Evolutionary conservation across 257 asterid genomes (phyloP).

Genomic region (Mitragyna speciosa): DNA sequence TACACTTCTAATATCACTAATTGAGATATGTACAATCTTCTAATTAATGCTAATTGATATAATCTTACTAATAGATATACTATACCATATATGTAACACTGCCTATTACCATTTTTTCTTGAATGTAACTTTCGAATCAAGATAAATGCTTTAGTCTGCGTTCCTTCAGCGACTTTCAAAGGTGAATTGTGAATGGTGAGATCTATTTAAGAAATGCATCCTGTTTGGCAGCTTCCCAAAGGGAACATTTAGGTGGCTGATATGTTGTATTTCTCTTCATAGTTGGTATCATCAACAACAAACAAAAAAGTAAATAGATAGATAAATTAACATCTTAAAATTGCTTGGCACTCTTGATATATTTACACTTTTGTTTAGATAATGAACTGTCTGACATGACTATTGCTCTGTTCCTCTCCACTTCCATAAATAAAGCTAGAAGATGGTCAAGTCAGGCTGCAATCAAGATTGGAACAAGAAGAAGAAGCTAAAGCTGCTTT

Average conservation of each 20-base stretch:
- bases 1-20: no score
- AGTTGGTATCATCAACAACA: not conserved
- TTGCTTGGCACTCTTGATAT: not conserved
- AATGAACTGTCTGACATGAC: not conserved
- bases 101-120: not conserved
- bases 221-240: not conserved
- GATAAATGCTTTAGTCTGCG: not conserved
- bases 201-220: not conserved
- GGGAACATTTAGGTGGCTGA: not conserved
- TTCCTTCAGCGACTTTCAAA: not conserved
- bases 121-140: not conserved
- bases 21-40: no score
- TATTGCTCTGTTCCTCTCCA: slow-evolving; percentile 17
- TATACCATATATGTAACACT: no score
- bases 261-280: not conserved
- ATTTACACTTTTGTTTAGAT: not conserved
- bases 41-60: no score
- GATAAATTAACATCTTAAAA: not conserved
- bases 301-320: not conserved
- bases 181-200: not conserved
- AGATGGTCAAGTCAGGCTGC: slow-evolving; percentile 98
- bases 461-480: slow-evolving; percentile 97
- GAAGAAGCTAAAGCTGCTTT: slow-evolving; percentile 99
- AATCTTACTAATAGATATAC: no score
- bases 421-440: slow-evolving; percentile 64